These are phyloP conservation scores for Umbellularia californica DNA, from an alignment of 164 flowering plant genomes.

Conservation along the genomic window DNA sequence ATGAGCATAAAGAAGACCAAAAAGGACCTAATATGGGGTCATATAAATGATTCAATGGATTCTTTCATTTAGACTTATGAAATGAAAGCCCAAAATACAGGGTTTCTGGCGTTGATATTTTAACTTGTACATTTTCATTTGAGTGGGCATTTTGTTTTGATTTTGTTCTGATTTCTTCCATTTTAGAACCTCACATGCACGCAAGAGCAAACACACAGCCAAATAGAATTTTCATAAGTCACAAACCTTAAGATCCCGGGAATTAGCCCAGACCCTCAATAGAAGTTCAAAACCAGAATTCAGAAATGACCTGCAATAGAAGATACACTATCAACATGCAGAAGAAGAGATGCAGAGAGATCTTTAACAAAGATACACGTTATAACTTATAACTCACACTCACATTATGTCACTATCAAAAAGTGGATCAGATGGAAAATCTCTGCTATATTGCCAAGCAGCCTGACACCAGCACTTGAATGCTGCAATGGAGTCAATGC, in stretches of 20 bases:
- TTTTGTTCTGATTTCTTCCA: not conserved
- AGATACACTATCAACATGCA: conserved; percentile 9
- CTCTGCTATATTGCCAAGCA: conserved; percentile 55
- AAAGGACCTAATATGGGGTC: no score
- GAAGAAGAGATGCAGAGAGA: conserved; percentile 2
- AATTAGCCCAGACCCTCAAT: conserved; percentile 89
- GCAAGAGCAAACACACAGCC: not conserved
- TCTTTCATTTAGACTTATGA: not conserved
- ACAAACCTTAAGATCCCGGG: conserved; percentile 83
- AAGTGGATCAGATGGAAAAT: conserved; percentile 48
- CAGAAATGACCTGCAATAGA: conserved; percentile 75
- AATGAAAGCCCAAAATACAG: not conserved
- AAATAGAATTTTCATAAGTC: not conserved
- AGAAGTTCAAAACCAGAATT: conserved; percentile 96
- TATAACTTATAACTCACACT: conserved; percentile 24
- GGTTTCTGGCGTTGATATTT: not conserved
- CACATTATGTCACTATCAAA: conserved; percentile 85
- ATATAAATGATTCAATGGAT: not conserved
- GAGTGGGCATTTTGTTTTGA: not conserved
- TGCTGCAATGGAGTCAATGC: conserved; percentile 44
- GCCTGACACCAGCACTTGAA: conserved; percentile 99
- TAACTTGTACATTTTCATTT: no score
- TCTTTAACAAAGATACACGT: not conserved
- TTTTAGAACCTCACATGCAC: not conserved
- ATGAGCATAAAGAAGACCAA: no score